Evolutionary conservation across 305 asterid genomes (phyloP).

Genomic region (Solanum hybrid): DNA sequence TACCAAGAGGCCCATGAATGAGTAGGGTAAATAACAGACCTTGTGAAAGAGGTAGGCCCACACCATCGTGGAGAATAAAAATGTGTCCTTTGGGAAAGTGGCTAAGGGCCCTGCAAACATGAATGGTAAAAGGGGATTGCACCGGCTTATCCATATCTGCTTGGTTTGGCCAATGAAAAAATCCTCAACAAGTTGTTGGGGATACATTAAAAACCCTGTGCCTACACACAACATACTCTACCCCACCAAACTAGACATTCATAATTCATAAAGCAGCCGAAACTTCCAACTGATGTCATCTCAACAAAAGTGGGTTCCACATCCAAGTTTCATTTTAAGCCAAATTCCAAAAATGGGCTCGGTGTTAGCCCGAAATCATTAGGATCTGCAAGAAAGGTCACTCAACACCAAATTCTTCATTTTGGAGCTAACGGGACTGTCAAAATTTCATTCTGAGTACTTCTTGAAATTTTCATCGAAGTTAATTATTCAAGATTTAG

Average conservation of each 20-base stretch:
- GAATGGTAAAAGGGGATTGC: neutral
- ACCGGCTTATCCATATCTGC: neutral
- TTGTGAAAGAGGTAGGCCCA: neutral
- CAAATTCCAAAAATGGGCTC: no score
- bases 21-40: neutral
- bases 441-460: neutral
- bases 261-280: neutral
- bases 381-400: neutral
- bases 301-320: neutral
- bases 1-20: neutral
- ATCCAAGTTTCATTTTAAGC: neutral
- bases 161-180: neutral
- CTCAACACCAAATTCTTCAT: no score
- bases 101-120: neutral
- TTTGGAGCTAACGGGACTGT: neutral
- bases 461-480: no score
- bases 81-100: neutral
- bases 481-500: neutral
- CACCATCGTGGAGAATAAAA: no score
- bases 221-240: no score
- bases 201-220: no score
- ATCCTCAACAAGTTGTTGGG: neutral
- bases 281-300: neutral
- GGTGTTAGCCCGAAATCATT: neutral
- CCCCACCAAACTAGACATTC: neutral